phyloP scores from a whole-genome alignment of 2,329 filamentous ascomycete genomes.

The Aspergillus japonicus region DNA sequence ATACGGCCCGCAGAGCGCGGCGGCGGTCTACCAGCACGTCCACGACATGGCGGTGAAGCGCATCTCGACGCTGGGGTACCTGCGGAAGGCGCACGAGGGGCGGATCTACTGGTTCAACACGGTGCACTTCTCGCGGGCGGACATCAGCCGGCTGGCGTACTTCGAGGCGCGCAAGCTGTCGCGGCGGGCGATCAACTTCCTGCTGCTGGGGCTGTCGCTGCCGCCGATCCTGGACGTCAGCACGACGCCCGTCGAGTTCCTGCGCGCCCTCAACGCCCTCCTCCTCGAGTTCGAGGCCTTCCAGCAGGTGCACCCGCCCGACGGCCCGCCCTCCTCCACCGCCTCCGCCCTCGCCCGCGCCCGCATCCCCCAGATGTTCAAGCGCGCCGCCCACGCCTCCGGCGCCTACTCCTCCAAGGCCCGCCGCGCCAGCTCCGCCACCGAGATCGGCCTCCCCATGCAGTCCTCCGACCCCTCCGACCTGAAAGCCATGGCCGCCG shows the following conservation, averaged over 20 bases:
- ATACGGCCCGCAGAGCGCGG: conserved; percentile 51
- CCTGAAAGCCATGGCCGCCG: conserved; percentile 43
- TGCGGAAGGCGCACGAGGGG: conserved; percentile 93
- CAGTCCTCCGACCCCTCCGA: conserved; percentile 49
- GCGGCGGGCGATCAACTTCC: conserved; percentile 87
- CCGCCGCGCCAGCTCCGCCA: conserved; percentile 58
- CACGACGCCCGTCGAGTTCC: conserved; percentile 75
- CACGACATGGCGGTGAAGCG: conserved; percentile 87
- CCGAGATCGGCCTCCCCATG: conserved; percentile 59
- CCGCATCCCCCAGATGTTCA: conserved; percentile 80
- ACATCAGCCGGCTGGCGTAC: conserved; percentile 78
- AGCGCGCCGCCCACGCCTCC: conserved; percentile 56
- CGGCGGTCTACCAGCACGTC: conserved; percentile 64
- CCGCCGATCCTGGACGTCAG: conserved; percentile 86
- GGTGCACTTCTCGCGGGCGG: conserved; percentile 79
- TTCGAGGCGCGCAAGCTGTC: conserved; percentile 81
- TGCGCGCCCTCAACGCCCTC: conserved; percentile 80
- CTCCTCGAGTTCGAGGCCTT: conserved; percentile 92
- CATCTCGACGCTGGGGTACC: conserved; percentile 89
- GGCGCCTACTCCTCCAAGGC: conserved; percentile 50
- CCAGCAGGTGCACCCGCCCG: conserved; percentile 79
- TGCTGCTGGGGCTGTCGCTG: conserved; percentile 87
- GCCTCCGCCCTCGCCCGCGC: conserved; percentile 71
- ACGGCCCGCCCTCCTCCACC: conserved; percentile 65
- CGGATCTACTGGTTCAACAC: conserved; percentile 99